These are phyloP conservation scores for Dioscorea dumetorum DNA, from an alignment of 106 monocot species.

Conservation along the genomic window DNA sequence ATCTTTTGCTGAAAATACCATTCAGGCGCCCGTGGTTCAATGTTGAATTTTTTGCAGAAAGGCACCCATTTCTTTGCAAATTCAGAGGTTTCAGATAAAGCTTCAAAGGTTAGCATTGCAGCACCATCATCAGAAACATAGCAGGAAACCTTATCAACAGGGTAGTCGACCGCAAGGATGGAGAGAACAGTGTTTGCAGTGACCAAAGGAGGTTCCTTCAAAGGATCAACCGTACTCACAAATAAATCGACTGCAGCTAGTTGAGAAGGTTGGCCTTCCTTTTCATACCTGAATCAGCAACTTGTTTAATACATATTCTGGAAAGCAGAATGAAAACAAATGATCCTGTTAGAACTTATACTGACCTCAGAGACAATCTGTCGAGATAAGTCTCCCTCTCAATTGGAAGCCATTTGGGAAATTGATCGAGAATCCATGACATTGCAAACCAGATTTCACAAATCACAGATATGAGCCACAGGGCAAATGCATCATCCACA, in stretches of 20 bases:
- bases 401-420: constrained; percentile 90
- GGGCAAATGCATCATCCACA: constrained; percentile 55
- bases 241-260: constrained; percentile 52
- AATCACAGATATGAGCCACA: constrained; percentile 81
- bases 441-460: constrained; percentile 87
- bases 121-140: constrained; percentile 70
- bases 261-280: constrained; percentile 69
- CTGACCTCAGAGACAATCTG: constrained; percentile 65
- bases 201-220: constrained; percentile 75
- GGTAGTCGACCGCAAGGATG: constrained; percentile 71
- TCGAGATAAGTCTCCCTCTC: constrained; percentile 86
- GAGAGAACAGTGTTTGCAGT: constrained; percentile 85
- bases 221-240: constrained; percentile 81
- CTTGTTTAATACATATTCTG: not conserved
- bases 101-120: constrained; percentile 59
- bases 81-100: constrained; percentile 53
- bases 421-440: constrained; percentile 90
- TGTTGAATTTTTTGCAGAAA: constrained; percentile 52
- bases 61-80: constrained; percentile 67
- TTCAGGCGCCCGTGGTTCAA: constrained; percentile 52
- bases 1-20: constrained; percentile 57
- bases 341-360: not conserved
- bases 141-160: constrained; percentile 78
- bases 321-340: not conserved
- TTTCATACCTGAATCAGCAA: constrained; percentile 52